Evolutionary conservation across 768 basidiomycete genomes (phyloP).

Genomic region (Hygrophoropsis aurantiaca): DNA sequence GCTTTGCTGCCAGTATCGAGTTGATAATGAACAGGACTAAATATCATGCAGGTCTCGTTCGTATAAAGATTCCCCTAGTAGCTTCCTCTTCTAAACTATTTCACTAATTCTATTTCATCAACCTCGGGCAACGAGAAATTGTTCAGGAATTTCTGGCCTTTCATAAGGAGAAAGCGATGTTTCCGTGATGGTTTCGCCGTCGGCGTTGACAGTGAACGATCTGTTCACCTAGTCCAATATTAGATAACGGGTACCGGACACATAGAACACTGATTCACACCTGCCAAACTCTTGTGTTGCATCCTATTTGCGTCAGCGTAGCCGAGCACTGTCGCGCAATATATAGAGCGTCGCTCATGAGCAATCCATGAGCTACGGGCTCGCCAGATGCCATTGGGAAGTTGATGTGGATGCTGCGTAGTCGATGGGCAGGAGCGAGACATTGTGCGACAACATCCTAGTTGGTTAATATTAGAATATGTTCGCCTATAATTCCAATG

Average conservation of each 20-base stretch:
- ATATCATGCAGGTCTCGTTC: too few relatives aligned
- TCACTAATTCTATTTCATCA: conserved; percentile 12
- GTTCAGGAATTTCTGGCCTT: conserved; percentile 67
- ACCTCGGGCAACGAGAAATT: conserved; percentile 61
- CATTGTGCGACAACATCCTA: conserved; percentile 24
- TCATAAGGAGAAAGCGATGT: conserved; percentile 54
- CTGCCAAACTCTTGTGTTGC: conserved; percentile 70
- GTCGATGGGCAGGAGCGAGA: conserved; percentile 43
- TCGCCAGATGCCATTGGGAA: conserved; percentile 32
- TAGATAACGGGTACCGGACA: conserved; percentile 2
- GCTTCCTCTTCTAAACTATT: too few relatives aligned
- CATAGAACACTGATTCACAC: conserved; percentile 33
- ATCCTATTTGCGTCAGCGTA: conserved; percentile 61
- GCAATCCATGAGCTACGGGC: conserved; percentile 11
- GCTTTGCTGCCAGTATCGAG: too few relatives aligned
- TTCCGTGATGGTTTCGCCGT: conserved; percentile 37
- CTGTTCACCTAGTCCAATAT: conserved; percentile 44
- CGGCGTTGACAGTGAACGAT: conserved; percentile 32
- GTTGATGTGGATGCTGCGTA: conserved; percentile 65
- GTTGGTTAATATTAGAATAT: background rate
- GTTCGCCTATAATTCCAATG: too few relatives aligned
- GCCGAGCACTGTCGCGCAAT: conserved; percentile 52
- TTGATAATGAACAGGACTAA: too few relatives aligned
- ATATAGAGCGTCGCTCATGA: conserved; percentile 37
- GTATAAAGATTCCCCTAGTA: too few relatives aligned